These are phyloP conservation scores for Teratosphaeria pseudoeucalypti DNA, from an alignment of 2,329 filamentous ascomycete genomes.

Conservation along the genomic window DNA sequence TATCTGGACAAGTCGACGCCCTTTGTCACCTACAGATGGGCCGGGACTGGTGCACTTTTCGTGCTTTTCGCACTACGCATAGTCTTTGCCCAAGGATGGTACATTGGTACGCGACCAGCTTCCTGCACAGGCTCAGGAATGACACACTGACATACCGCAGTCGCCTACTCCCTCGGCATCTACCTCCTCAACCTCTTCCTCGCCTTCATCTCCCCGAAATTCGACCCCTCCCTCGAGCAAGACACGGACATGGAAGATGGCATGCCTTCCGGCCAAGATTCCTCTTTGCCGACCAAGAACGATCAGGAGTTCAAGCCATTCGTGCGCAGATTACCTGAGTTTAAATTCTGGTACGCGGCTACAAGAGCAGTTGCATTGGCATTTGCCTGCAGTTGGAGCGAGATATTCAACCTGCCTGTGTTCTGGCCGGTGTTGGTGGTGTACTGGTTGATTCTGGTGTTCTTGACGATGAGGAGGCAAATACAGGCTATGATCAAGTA, in stretches of 20 bases:
- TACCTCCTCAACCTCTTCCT: conserved; percentile 99
- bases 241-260: conserved; percentile 97
- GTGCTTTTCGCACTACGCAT: conserved; percentile 81
- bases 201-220: conserved; percentile 95
- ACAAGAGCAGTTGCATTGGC: conserved; percentile 75
- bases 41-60: conserved; percentile 66
- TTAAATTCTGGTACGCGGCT: conserved; percentile 99
- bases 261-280: conserved; percentile 43
- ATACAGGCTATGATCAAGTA: conserved; percentile 99
- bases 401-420: conserved; percentile 90
- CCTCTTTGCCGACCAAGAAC: conserved; percentile 79
- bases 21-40: conserved; percentile 81
- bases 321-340: conserved; percentile 89
- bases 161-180: conserved; percentile 94
- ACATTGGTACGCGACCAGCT: conserved; percentile 62
- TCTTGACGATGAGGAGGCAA: conserved; percentile 95
- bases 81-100: conserved; percentile 91
- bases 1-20: conserved; percentile 91
- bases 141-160: conserved; percentile 35
- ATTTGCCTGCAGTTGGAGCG: conserved; percentile 85
- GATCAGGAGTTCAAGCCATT: conserved; percentile 98
- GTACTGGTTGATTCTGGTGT: conserved; percentile 96
- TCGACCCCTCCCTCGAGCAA: conserved; percentile 90
- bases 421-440: conserved; percentile 98
- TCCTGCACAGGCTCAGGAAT: not conserved